A percentile compares a stretch with the other conserved stretches of the same genome.
Evolutionary conservation across 768 basidiomycete species (phyloP).

Genomic region (Rhizopogon sp.): DNA sequence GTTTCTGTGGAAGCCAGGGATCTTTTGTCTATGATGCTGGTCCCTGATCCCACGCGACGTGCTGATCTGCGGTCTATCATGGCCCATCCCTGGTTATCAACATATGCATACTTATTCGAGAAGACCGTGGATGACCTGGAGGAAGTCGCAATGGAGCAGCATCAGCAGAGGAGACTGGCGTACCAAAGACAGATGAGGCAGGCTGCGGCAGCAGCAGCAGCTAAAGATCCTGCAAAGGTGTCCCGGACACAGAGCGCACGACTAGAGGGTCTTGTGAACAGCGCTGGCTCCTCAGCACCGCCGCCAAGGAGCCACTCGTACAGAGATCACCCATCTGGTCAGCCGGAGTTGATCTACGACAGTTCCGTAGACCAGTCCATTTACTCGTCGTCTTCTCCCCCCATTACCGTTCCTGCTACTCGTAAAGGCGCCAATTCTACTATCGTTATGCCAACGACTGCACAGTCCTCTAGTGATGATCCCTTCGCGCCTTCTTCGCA

Average conservation of each 20-base stretch:
- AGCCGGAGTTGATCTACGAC: constrained; percentile 74
- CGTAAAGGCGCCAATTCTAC: constrained; percentile 36
- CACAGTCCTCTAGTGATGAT: constrained; percentile 45
- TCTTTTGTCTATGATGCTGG: constrained; percentile 87
- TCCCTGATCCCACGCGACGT: constrained; percentile 81
- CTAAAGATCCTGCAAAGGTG: constrained; percentile 25
- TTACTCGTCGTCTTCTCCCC: constrained; percentile 31
- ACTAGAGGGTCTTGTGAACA: constrained; percentile 38
- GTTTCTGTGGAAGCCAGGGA: constrained; percentile 80
- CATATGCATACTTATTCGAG: constrained; percentile 47
- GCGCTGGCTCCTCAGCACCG: constrained; percentile 27
- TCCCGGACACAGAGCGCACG: constrained; percentile 52
- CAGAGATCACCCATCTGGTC: constrained; percentile 42
- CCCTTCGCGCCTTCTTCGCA: constrained; percentile 53
- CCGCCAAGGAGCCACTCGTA: constrained; percentile 38
- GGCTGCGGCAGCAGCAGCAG: constrained; percentile 31
- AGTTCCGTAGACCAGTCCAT: constrained; percentile 58
- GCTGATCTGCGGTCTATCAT: constrained; percentile 77
- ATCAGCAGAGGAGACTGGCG: constrained; percentile 75
- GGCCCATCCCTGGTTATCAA: constrained; percentile 81
- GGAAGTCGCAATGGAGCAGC: constrained; percentile 73
- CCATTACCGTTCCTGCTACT: constrained; percentile 30
- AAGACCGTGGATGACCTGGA: constrained; percentile 77
- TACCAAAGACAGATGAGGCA: constrained; percentile 80
- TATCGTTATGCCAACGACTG: constrained; percentile 40